Evolutionary conservation across 306 rosid genomes (phyloP), one percentile per base, ranked within the genome.

Genomic region (Abrus pulchellus): DNA sequence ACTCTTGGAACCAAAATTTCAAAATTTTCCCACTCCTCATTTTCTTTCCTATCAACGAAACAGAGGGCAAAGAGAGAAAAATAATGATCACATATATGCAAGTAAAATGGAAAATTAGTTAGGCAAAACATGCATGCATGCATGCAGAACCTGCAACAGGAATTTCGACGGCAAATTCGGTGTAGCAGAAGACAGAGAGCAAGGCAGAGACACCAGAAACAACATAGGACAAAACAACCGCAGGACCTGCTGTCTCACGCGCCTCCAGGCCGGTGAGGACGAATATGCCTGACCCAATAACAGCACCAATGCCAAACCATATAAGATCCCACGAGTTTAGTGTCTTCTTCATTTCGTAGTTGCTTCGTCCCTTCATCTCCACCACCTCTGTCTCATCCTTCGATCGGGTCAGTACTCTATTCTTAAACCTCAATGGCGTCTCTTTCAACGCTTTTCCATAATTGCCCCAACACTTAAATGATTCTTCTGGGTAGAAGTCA

Each of bases 151-250:
- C 98, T 49, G 98, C 98, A 2, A 85, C 90, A 1, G 98, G 98
- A 1, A 93, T 91, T 82, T 93, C 97, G 0, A 91, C 87, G 20
- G 98, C 94, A n/a, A 93, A 93, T 78, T 93, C 98, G 0, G 98
- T 91, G 88, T 93, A 93, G 32, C 98, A 93, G 72, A 93, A 93
- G 29, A 91, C 98, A 2, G 97, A 91, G 3, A 93, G 91, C 90
- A 93, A 55, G 65, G 98, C 97, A 5, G 97, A 89, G 47, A 86
- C 0, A 4, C 98, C 97, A 0, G 97, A 93, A n/a, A 93, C 82
- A 5, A 66, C 90, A 69, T 85, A 93, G 0, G 97, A 91, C 54
- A 91, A 44, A 14, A 91, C 88, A n/a, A 93, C 93, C 1, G 97
- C 97, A 0, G 98, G 97, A 7, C 98, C 97, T 0, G 91, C 93